phyloP scores from a whole-genome alignment of 176 grass and related monocot genomes.

The Aegilops sharonensis region DNA sequence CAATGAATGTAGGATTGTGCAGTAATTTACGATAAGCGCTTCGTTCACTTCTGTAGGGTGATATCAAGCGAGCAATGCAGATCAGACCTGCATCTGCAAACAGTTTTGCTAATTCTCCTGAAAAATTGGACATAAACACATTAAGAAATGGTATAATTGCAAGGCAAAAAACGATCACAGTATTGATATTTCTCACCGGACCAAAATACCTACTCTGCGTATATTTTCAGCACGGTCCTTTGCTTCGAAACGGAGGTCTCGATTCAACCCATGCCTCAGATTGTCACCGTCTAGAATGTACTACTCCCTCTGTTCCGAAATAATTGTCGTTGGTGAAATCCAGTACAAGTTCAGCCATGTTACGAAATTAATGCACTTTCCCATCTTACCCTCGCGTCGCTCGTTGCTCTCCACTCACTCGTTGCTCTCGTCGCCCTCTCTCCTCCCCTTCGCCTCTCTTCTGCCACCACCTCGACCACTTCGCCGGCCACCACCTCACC shows the following conservation, averaged over 20 bases:
- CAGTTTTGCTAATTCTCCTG: constrained; percentile 89
- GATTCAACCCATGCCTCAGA: constrained; percentile 76
- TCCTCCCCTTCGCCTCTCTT: too few relatives aligned
- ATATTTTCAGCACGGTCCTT: constrained; percentile 86
- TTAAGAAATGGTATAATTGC: background rate
- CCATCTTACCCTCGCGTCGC: too few relatives aligned
- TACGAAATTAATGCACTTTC: too few relatives aligned
- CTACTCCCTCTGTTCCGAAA: too few relatives aligned
- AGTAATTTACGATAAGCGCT: constrained; percentile 53
- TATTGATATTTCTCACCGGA: background rate
- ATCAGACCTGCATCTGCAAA: constrained; percentile 85
- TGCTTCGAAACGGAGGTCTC: constrained; percentile 72
- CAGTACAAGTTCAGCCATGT: too few relatives aligned
- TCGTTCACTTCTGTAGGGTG: constrained; percentile 73
- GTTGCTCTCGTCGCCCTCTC: too few relatives aligned
- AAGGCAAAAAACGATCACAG: background rate
- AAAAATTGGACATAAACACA: background rate
- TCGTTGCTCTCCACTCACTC: too few relatives aligned
- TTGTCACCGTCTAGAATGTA: constrained; percentile 82
- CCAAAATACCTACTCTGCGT: constrained; percentile 63
- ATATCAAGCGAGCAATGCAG: constrained; percentile 88
- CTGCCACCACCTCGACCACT: too few relatives aligned
- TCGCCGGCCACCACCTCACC: too few relatives aligned
- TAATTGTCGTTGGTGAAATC: too few relatives aligned
- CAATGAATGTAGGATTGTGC: constrained; percentile 22